phyloP scores from a whole-genome alignment of 495 filamentous ascomycete species.

The Podospora comata region DNA sequence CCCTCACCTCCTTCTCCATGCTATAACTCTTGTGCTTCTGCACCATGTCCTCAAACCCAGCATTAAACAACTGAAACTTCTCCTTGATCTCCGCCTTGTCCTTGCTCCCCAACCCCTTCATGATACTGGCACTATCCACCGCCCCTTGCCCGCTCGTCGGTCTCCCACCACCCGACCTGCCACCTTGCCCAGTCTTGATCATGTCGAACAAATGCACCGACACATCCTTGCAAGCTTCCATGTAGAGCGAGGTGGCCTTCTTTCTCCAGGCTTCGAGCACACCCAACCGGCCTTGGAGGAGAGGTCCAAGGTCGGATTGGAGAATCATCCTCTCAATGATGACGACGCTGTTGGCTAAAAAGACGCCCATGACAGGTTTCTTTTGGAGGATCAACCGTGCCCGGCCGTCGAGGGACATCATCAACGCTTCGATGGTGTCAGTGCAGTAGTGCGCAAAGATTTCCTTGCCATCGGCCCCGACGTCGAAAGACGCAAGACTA shows the following conservation, averaged over 20 bases:
- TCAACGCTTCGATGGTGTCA: constrained; percentile 79
- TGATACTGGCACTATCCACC: constrained; percentile 72
- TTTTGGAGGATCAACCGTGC: constrained; percentile 70
- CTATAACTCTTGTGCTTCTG: constrained; percentile 70
- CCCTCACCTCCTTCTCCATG: constrained; percentile 86
- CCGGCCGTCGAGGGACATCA: constrained; percentile 73
- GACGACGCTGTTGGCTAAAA: constrained; percentile 84
- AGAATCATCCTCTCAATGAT: constrained; percentile 83
- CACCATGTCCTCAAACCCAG: constrained; percentile 83
- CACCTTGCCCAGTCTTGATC: constrained; percentile 61
- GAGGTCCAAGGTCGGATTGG: constrained; percentile 69
- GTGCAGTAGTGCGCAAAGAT: constrained; percentile 84
- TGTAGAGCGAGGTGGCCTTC: constrained; percentile 74
- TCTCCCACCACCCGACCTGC: constrained; percentile 37
- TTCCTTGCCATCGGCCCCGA: constrained; percentile 82
- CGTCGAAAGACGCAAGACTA: constrained; percentile 73
- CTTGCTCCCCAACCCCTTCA: constrained; percentile 78
- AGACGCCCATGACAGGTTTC: constrained; percentile 78
- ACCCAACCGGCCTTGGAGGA: constrained; percentile 62
- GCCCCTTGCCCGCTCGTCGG: constrained; percentile 62
- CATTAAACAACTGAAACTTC: constrained; percentile 88
- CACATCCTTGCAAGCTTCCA: constrained; percentile 85
- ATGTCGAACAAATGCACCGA: constrained; percentile 84
- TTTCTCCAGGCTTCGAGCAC: constrained; percentile 82
- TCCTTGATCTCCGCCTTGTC: constrained; percentile 95